Conservation (phyloP, 2,329 filamentous ascomycete species). For the Basipetospora chlamydospora region DNA sequence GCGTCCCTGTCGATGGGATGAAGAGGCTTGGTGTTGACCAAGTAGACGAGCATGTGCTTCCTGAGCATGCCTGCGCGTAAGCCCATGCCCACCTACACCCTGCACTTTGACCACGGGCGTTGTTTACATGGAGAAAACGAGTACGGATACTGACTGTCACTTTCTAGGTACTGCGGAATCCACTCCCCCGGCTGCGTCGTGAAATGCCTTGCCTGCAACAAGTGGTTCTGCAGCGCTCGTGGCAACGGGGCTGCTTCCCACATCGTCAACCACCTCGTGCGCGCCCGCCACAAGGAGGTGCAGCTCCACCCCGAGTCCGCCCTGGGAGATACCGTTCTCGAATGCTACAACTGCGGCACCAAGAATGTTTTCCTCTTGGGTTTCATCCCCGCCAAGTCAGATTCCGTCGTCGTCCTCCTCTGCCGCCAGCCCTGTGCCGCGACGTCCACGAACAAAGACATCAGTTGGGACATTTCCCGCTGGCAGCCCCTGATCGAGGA, state of each 20-base stretch:
- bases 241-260: slow-evolving; percentile 95
- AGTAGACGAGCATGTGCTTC: slow-evolving; percentile 83
- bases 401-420: slow-evolving; percentile 91
- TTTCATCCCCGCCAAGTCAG: slow-evolving; percentile 96
- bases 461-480: slow-evolving; percentile 97
- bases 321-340: slow-evolving; percentile 86
- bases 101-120: no score
- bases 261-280: slow-evolving; percentile 95
- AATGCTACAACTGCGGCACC: slow-evolving; percentile 99
- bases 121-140: no score
- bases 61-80: slow-evolving; percentile 90
- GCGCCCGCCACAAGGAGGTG: slow-evolving; percentile 96
- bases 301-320: slow-evolving; percentile 88
- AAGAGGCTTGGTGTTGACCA: slow-evolving; percentile 44
- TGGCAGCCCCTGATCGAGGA: slow-evolving; percentile 98
- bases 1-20: slow-evolving; percentile 63
- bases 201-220: slow-evolving; percentile 88
- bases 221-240: slow-evolving; percentile 97
- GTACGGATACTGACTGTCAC: slow-evolving; percentile 14
- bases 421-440: slow-evolving; percentile 94
- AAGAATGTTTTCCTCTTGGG: slow-evolving; percentile 97
- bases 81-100: slow-evolving; percentile 26
- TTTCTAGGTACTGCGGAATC: slow-evolving; percentile 77
- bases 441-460: slow-evolving; percentile 91
- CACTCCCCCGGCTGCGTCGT: slow-evolving; percentile 92